Percentiles rank a stretch among this genome's conserved stretches.
Evolutionary conservation across 2,329 filamentous ascomycete species (phyloP).

Genomic region (Cercospora janseana): DNA sequence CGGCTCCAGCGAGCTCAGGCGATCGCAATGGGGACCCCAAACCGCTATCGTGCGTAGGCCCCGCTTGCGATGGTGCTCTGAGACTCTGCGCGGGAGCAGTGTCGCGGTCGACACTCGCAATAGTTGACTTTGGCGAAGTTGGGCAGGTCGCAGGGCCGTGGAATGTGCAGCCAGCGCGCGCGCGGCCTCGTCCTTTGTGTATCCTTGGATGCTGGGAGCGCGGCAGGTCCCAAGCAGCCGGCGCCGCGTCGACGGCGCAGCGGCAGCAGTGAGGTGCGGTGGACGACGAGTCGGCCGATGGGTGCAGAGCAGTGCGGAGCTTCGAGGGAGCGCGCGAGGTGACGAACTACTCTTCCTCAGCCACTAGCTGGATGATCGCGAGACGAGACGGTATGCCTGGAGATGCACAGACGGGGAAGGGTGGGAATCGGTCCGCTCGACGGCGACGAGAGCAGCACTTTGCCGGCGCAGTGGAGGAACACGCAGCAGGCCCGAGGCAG

Average conservation of each 20-base stretch:
- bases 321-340: background rate
- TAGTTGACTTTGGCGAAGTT: conserved; percentile 4
- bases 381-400: too few species aligned
- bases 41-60: conserved; percentile 23
- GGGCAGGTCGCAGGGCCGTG: conserved; percentile 21
- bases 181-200: conserved; percentile 21
- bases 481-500: too few species aligned
- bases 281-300: background rate
- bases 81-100: background rate
- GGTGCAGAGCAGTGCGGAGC: background rate
- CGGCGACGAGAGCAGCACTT: too few species aligned
- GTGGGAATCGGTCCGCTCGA: too few species aligned
- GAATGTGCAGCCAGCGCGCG: conserved; percentile 24
- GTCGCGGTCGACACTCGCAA: background rate
- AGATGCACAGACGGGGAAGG: too few species aligned
- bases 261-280: background rate
- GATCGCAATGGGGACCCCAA: conserved; percentile 23
- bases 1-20: conserved; percentile 32
- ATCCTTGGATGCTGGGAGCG: conserved; percentile 1
- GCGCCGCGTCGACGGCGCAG: conserved; percentile 2
- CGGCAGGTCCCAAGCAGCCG: background rate
- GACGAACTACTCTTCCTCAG: too few species aligned
- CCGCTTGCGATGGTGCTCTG: conserved; percentile 18
- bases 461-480: too few species aligned
- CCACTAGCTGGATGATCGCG: too few species aligned